A percentile compares a stretch with the other conserved stretches of the same genome.
Conservation (phyloP, 257 asterid species). For the Primulina tabacum region DNA sequence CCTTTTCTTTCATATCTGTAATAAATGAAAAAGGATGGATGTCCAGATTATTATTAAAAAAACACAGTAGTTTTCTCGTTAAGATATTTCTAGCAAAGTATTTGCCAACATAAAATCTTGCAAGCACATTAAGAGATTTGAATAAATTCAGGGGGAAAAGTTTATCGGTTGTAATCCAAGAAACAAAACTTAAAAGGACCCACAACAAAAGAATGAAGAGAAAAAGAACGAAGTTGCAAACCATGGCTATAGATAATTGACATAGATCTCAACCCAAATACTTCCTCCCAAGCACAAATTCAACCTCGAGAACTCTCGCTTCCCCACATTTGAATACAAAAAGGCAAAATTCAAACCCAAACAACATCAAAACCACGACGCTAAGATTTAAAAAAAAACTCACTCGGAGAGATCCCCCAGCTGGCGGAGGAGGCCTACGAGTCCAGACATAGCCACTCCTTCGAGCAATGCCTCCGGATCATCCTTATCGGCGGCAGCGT, state of each 20-base stretch:
- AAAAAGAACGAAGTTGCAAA: not conserved
- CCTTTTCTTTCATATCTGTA: not conserved
- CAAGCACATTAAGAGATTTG: not conserved
- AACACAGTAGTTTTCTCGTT: not conserved
- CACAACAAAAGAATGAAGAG: not conserved
- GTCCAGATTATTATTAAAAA: not conserved
- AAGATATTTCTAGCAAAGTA: not conserved
- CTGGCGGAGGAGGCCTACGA: conserved; percentile 58
- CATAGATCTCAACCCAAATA: not conserved
- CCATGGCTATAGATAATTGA: not conserved
- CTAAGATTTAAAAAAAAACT: conserved; percentile 20
- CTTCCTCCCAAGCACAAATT: not conserved
- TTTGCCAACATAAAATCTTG: not conserved
- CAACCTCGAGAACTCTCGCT: not conserved
- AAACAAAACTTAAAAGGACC: not conserved
- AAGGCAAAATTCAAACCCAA: not conserved
- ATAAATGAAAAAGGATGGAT: not conserved
- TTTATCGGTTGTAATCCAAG: not conserved
- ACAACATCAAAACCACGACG: not conserved
- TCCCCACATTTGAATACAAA: not conserved
- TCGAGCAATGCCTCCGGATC: conserved; percentile 62
- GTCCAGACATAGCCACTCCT: conserved; percentile 59
- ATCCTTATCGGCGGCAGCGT: conserved; percentile 53
- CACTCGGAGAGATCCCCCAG: conserved; percentile 60
- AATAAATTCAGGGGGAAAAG: not conserved